Base-by-base conservation (phyloP, 2,329 filamentous ascomycete species). In the Domatiomyces catenatus region DNA sequence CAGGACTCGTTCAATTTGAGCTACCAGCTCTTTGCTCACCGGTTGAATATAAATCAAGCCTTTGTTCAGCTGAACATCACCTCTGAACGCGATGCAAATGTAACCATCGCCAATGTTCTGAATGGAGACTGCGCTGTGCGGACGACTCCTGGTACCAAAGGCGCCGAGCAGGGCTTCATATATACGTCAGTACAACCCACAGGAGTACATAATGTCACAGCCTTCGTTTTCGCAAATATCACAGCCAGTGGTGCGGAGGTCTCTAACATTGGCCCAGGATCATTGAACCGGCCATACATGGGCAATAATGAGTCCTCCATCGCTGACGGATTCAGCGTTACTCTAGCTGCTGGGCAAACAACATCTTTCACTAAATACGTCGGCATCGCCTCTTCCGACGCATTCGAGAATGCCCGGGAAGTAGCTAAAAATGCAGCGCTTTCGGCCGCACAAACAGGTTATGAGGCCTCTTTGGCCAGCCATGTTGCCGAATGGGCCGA, bases 71-170 rank as follows among this genome's bases (percentile, higher is more conserved):
- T 84, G 54, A 73, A 75, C 20, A 72, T 86, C 17, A 76, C 73
- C 1, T 65, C 82, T 1, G 71, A 71, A 0, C 62, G 61, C 6
- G 71, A 79, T 58, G 60, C 69, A 2, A 71, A 78, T 49, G 76
- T 74, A 2, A 78, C 74, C 0, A 70, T 86, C 2, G 78, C 77
- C 10, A 84, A 86, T 62, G 68, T 85, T 0, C 61, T 86, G 3
- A 80, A 86, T 56, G 83, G 83, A 0, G 74, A 76, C 55, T 76
- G 77, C 58, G 82, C 83, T n/a, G 76, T 82, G 7, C 73, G 82
- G 12, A 77, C 80, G 0, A 72, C 77, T 44, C 75, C 79, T 52
- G 72, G 73, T 1, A 69, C 70, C 1, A 83, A 79, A 22, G 75
- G 74, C 1, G 66, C 71, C 39, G 76, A 80, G 42, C 63, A 70